Conservation (phyloP, 495 filamentous ascomycete genomes). For the Achaetomiella virescens region DNA sequence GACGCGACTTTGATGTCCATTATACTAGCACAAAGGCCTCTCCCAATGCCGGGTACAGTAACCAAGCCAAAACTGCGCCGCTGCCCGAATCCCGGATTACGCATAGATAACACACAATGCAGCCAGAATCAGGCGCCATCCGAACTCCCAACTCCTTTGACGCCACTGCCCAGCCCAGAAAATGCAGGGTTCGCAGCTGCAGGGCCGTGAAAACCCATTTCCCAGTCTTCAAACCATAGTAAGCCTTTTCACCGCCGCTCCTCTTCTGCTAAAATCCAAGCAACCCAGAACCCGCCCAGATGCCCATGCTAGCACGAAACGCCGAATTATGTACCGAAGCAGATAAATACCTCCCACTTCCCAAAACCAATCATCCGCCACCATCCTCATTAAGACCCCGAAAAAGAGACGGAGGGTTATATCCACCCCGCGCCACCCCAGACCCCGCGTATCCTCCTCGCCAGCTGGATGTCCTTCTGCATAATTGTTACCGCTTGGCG, state of each 20-base stretch:
- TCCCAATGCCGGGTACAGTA: background rate
- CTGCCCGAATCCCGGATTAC: background rate
- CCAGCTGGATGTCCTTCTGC: slow-evolving; percentile 93
- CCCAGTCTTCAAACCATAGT: background rate
- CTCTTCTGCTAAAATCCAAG: background rate
- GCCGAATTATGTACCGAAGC: background rate
- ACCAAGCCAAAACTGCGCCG: slow-evolving; percentile 2
- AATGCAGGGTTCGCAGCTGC: too few relatives aligned
- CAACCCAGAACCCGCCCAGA: background rate
- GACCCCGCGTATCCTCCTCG: slow-evolving; percentile 68
- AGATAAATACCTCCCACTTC: background rate
- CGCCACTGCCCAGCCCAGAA: background rate
- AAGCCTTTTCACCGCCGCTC: background rate
- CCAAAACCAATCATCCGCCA: background rate
- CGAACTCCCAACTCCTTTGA: background rate
- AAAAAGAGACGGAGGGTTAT: background rate
- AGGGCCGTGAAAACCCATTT: background rate
- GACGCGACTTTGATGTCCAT: background rate
- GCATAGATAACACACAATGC: background rate
- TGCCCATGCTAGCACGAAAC: background rate
- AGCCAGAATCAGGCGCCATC: background rate
- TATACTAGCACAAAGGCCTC: slow-evolving; percentile 5
- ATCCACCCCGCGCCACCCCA: slow-evolving; percentile 45
- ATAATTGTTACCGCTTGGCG: slow-evolving; percentile 96
- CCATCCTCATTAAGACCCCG: background rate